Base-by-base conservation (phyloP, 2,329 filamentous ascomycete species). In the Ophioceras dolichostomum region DNA sequence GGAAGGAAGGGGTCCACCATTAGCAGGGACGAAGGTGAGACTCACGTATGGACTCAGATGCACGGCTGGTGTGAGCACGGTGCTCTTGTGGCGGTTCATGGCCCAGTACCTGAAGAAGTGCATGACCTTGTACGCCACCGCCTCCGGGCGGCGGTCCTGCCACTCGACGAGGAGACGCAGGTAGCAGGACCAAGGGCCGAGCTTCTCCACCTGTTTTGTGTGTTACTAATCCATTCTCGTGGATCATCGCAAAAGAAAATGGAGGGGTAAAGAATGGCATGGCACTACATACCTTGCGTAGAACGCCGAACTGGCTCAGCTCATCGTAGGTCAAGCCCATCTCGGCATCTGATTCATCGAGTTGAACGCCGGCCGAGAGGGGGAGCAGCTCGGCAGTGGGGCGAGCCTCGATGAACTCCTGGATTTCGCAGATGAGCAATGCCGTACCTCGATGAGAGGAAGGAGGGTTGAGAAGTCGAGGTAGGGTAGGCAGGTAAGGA, bases 81-180 rank as follows among this genome's bases (percentile, higher is more conserved):
- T 77, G 53, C 70, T 67, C 56, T 82, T 82, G 52, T 81, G 76
- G 9, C 77, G 58, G 48, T 81, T 81, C 45, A 79, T 73, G 0
- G 68, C 61, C 48, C 79, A 75, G 46, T 66, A 70, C 20, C 52
- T 50, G 46, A 56, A 65, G 48, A 65, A 65, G 7, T 53, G 50
- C 38, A 54, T 51, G 10, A 61, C 64, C 53, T 62, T 68, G 45
- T 60, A 52, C 32, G 61, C 52, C 55, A 68, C 61, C 46, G 59
- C 42, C 4, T 48, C 39, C 1, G 56, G 56, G 0, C 44, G 44
- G 12, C 51, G 45, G 12, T 52, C 49, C 13, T 49, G 49, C 44
- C 70, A 63, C 32, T 60, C 52, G 20, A 49, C 49, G 12, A 62
- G 49, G 12, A 65, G 48, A 14, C 52, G 59, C 10, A 59, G 50